Percentiles rank a stretch among this genome's conserved stretches.
phyloP scores from a whole-genome alignment of 2,329 filamentous ascomycete genomes.

The Penicillium vulpinum region DNA sequence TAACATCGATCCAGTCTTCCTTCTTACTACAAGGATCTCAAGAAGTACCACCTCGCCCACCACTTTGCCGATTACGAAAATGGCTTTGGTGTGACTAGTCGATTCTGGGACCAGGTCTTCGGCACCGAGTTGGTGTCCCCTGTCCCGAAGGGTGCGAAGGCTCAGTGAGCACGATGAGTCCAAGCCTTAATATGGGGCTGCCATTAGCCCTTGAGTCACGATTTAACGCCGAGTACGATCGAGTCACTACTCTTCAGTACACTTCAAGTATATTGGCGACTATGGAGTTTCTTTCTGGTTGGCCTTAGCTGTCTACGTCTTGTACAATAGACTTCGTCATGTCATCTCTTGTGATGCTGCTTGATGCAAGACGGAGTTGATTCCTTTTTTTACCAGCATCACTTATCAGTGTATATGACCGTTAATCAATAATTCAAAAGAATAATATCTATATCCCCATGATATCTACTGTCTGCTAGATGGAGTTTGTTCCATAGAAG shows the following conservation, averaged over 20 bases:
- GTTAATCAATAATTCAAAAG: conserved; percentile 25
- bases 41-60: conserved; percentile 96
- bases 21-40: conserved; percentile 82
- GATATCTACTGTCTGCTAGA: not conserved
- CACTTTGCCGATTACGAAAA: conserved; percentile 98
- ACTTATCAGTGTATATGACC: conserved; percentile 26
- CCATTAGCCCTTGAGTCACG: conserved; percentile 13
- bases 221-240: conserved; percentile 18
- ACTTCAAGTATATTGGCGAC: conserved; percentile 8
- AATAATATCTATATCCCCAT: not conserved
- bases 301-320: conserved; percentile 8
- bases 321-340: conserved; percentile 18
- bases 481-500: not conserved
- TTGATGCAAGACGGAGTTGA: conserved; percentile 5
- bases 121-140: conserved; percentile 72
- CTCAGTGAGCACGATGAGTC: conserved; percentile 28
- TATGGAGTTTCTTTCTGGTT: conserved; percentile 20
- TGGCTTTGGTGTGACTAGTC: conserved; percentile 93
- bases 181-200: not conserved
- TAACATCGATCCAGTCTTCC: conserved; percentile 61
- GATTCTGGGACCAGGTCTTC: conserved; percentile 93
- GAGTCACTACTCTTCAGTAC: not conserved
- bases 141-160: conserved; percentile 37
- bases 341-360: not conserved
- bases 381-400: conserved; percentile 9